Conservation (phyloP, 768 basidiomycete genomes). For the Psilocybe azurescens region DNA sequence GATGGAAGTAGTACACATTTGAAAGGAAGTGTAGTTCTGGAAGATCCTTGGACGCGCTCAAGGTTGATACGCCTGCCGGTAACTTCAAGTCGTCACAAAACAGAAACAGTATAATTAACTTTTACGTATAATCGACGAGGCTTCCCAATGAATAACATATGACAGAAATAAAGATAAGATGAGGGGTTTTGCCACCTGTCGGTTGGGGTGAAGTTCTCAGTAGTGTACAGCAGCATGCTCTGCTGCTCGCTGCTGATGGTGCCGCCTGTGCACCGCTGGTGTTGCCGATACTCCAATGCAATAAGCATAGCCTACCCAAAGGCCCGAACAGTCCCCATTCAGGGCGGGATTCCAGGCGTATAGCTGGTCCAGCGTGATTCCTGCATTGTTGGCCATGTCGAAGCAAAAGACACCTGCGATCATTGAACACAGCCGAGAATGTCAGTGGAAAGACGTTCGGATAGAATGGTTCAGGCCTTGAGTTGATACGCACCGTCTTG, state of each 20-base stretch:
- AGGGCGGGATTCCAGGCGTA: not conserved
- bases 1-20: too few species aligned
- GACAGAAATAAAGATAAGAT: too few species aligned
- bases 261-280: not conserved
- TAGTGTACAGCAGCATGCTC: not conserved
- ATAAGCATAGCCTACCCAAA: not conserved
- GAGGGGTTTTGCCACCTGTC: too few species aligned
- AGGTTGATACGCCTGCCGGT: too few species aligned
- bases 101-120: too few species aligned
- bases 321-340: not conserved
- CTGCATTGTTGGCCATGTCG: conserved; percentile 3
- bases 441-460: not conserved
- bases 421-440: not conserved
- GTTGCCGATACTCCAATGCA: not conserved
- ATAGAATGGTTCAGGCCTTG: too few species aligned
- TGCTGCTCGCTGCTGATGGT: not conserved
- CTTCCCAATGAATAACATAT: too few species aligned
- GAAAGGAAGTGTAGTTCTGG: too few species aligned
- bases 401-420: not conserved
- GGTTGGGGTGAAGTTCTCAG: too few species aligned
- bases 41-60: too few species aligned
- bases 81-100: too few species aligned
- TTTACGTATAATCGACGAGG: too few species aligned
- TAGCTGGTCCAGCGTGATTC: not conserved
- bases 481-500: not conserved